Percentiles rank a stretch among this genome's conserved stretches.
Conservation (phyloP, 106 monocot genomes). For the Acorus calamus region DNA sequence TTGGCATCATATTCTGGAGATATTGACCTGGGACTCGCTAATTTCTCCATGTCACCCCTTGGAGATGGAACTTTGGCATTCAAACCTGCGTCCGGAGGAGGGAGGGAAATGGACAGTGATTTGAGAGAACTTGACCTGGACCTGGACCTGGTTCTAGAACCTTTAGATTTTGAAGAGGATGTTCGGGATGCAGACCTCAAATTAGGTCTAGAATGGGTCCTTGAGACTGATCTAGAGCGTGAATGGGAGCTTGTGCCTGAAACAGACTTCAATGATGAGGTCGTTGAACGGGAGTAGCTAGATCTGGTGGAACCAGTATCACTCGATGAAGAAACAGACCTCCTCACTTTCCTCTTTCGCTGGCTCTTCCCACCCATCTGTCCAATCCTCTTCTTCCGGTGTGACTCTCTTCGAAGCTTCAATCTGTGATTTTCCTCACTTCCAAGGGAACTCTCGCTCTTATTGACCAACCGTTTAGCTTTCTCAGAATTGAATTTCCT, state of each 20-base stretch:
- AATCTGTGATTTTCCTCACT: conserved; percentile 10
- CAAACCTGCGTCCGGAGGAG: conserved; percentile 4
- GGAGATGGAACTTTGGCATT: not conserved
- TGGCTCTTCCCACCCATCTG: conserved; percentile 4
- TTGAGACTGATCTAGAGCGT: conserved; percentile 22
- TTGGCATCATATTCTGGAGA: not conserved
- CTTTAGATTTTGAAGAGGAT: conserved; percentile 16
- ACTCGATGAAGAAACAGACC: conserved; percentile 17
- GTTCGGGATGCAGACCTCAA: conserved; percentile 23
- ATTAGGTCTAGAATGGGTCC: conserved; percentile 16
- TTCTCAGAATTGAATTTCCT: conserved; percentile 16
- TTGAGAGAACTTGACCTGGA: conserved; percentile 9
- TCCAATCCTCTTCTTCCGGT: conserved; percentile 11
- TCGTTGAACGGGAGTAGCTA: conserved; percentile 11
- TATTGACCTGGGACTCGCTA: conserved; percentile 1
- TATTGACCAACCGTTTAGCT: conserved; percentile 2
- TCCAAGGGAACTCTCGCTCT: conserved; percentile 16
- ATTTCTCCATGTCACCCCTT: conserved; percentile 9
- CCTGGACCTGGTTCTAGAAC: conserved; percentile 25
- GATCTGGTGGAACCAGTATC: conserved; percentile 34
- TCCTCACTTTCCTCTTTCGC: conserved; percentile 25
- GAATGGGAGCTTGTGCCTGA: conserved; percentile 24
- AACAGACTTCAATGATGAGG: conserved; percentile 12
- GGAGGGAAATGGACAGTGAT: conserved; percentile 28
- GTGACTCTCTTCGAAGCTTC: conserved; percentile 14